A percentile compares a stretch with the other conserved stretches of the same genome.
Conservation (phyloP, 768 basidiomycete genomes). For the Tricholoma sp. region DNA sequence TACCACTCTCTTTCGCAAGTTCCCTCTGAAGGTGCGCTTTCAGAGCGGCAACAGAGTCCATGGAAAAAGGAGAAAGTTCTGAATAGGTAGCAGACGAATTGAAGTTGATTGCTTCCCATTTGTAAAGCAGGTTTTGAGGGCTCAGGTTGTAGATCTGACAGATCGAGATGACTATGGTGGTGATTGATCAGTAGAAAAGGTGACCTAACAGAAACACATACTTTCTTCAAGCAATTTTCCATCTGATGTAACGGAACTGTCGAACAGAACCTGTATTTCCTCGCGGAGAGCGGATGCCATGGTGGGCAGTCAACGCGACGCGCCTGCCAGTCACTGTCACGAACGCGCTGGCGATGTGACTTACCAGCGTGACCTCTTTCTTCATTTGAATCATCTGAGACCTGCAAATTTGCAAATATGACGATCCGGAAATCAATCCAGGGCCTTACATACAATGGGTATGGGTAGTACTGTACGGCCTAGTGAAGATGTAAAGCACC, state of each 20-base stretch:
- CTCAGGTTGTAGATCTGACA: conserved; percentile 57
- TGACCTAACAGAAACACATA: conserved; percentile 18
- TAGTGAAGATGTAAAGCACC: conserved; percentile 8
- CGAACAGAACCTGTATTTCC: conserved; percentile 24
- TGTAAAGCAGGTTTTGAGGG: conserved; percentile 53
- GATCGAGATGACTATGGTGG: conserved; percentile 51
- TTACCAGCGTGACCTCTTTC: not conserved
- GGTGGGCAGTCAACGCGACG: not conserved
- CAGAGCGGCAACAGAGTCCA: conserved; percentile 46
- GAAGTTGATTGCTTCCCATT: conserved; percentile 60
- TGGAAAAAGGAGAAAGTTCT: conserved; percentile 34
- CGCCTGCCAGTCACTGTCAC: not conserved
- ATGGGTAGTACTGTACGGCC: conserved; percentile 6
- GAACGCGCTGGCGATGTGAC: not conserved
- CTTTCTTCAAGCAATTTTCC: conserved; percentile 49
- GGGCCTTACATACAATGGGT: conserved; percentile 3
- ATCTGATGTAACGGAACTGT: conserved; percentile 26
- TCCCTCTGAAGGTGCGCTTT: conserved; percentile 47
- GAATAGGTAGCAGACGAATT: conserved; percentile 29
- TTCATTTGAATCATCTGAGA: not conserved
- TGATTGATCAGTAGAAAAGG: not conserved
- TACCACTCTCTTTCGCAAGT: conserved; percentile 28
- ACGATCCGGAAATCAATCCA: conserved; percentile 1
- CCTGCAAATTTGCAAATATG: not conserved
- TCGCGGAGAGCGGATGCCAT: conserved; percentile 19